Conservation (phyloP, 176 grass and related monocot genomes). For the Echinochloa phyllopogon region DNA sequence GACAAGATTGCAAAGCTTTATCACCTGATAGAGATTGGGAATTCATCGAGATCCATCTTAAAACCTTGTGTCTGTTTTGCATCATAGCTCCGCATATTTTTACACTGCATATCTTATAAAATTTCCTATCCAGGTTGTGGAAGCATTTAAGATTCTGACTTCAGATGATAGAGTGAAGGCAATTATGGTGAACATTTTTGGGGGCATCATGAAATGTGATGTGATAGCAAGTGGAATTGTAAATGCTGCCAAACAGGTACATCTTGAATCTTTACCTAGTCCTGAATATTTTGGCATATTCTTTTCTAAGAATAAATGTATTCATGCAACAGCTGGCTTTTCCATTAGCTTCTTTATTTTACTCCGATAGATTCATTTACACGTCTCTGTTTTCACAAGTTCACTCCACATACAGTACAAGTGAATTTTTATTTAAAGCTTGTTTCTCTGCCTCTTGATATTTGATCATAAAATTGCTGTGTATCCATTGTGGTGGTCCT, state of each 20-base stretch:
- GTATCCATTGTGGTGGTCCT: neutral
- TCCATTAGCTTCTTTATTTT: neutral
- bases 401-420: neutral
- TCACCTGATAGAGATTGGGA: neutral
- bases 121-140: slow-evolving; percentile 78
- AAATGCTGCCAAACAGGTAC: slow-evolving; percentile 94
- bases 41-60: slow-evolving; percentile 24
- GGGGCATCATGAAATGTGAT: slow-evolving; percentile 99
- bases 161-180: slow-evolving; percentile 99
- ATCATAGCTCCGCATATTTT: neutral
- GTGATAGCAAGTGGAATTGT: slow-evolving; percentile 98
- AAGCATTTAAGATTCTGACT: slow-evolving; percentile 99
- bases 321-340: neutral
- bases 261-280: neutral
- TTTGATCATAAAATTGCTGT: slow-evolving; percentile 1
- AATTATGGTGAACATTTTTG: slow-evolving; percentile 99
- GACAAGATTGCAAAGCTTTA: slow-evolving; percentile 22
- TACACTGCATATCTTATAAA: slow-evolving; percentile 17
- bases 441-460: neutral
- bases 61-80: neutral
- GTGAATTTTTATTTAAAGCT: neutral
- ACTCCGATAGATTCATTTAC: neutral
- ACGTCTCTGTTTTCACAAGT: neutral
- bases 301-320: neutral
- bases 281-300: neutral